These are phyloP conservation scores for Gaultheria prostrata DNA, from an alignment of 148 eudicot species.

Conservation along the genomic window DNA sequence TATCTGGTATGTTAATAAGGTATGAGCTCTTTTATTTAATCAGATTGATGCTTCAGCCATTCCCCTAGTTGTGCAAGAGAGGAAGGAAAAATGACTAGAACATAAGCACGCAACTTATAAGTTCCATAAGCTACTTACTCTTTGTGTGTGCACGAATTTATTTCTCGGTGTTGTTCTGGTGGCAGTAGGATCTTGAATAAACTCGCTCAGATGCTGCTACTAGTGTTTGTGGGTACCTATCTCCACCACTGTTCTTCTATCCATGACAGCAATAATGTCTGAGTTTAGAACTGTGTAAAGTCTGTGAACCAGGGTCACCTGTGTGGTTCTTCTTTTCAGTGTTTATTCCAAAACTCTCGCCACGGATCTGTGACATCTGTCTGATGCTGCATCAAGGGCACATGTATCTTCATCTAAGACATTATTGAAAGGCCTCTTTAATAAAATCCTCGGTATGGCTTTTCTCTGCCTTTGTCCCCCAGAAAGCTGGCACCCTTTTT, in stretches of 20 bases:
- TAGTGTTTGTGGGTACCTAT: constrained; percentile 38
- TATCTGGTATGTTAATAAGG: not conserved
- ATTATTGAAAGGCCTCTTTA: constrained; percentile 41
- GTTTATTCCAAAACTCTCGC: constrained; percentile 21
- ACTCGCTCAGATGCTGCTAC: constrained; percentile 34
- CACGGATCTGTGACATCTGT: constrained; percentile 34
- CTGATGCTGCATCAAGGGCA: constrained; percentile 53
- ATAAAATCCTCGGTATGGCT: constrained; percentile 41
- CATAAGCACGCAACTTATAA: not conserved
- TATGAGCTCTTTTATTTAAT: not conserved
- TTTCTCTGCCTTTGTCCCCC: constrained; percentile 54
- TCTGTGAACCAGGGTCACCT: constrained; percentile 39
- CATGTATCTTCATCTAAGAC: constrained; percentile 53
- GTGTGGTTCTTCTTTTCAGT: constrained; percentile 18
- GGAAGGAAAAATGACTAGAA: not conserved
- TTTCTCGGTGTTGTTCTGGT: not conserved
- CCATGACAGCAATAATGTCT: constrained; percentile 49
- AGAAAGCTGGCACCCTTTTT: constrained; percentile 53
- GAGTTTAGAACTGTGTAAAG: constrained; percentile 43
- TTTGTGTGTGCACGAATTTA: not conserved
- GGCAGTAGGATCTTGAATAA: not conserved
- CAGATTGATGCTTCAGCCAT: not conserved
- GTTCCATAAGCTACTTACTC: not conserved
- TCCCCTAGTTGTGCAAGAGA: not conserved
- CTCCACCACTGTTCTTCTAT: constrained; percentile 48